These are phyloP conservation scores for Teratosphaeria pseudoeucalypti DNA, from an alignment of 2,329 filamentous ascomycete species.

Conservation along the genomic window DNA sequence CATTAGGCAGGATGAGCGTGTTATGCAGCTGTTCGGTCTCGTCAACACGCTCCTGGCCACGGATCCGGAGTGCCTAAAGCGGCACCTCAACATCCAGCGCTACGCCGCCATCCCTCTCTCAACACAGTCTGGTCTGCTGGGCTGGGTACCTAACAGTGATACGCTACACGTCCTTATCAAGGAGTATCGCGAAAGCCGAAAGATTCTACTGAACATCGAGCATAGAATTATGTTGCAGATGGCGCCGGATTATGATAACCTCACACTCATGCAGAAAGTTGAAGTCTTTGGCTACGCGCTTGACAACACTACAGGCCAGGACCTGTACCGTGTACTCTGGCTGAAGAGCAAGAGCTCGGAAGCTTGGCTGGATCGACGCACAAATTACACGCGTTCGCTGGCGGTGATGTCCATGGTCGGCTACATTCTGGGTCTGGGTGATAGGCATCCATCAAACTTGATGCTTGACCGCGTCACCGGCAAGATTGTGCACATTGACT, in stretches of 20 bases:
- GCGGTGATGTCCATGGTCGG: constrained; percentile 99
- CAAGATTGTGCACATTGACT: constrained; percentile 97
- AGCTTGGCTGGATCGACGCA: constrained; percentile 91
- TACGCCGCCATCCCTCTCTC: constrained; percentile 96
- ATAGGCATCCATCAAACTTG: constrained; percentile 93
- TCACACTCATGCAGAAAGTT: constrained; percentile 99
- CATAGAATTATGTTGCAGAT: constrained; percentile 99
- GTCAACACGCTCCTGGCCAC: constrained; percentile 91
- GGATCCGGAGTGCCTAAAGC: constrained; percentile 93
- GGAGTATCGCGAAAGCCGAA: constrained; percentile 92
- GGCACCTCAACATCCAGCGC: constrained; percentile 89
- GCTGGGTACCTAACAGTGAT: constrained; percentile 96
- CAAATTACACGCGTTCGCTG: constrained; percentile 95
- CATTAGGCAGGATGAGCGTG: constrained; percentile 95
- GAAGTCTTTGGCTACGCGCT: constrained; percentile 98
- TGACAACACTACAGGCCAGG: constrained; percentile 97
- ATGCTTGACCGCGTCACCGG: constrained; percentile 94
- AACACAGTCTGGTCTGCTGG: constrained; percentile 87
- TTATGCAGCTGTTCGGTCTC: constrained; percentile 97
- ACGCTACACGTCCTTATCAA: constrained; percentile 93
- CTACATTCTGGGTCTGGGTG: constrained; percentile 92
- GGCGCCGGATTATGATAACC: constrained; percentile 96
- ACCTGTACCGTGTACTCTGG: constrained; percentile 96
- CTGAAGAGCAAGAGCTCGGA: constrained; percentile 98
- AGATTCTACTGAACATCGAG: constrained; percentile 97